Base-by-base conservation (phyloP, 2,329 filamentous ascomycete genomes). In the Botryosphaeria dothidea region DNA sequence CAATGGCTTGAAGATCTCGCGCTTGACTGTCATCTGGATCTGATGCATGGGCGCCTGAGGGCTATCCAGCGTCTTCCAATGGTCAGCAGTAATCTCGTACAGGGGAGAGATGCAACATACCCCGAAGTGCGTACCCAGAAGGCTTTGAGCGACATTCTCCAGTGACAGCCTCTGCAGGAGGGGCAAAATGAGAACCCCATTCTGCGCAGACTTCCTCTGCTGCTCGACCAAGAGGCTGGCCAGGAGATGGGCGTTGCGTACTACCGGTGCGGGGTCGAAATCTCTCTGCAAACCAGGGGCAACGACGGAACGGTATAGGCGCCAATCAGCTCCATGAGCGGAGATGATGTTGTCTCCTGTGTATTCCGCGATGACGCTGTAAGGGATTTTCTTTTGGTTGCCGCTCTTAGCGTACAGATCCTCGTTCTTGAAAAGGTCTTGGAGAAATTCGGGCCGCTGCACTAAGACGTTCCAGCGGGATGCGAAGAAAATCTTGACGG, bases 391-490 rank as follows among this genome's bases (percentile, higher is more conserved):
- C 61, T 73, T 67, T 13, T 75, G 70, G 51, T 72, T 75, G 1
- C 74, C 74, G 5, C 69, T 69, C 51, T 76, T 76, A 5, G 74
- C 71, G 46, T 71, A 75, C 0, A 68, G 64, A 9, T 74, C 72
- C 38, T 76, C 74, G 31, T 74, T 66, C 21, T 71, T 72, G 62
- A 77, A 72, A 5, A 77, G 71, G 49, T 83, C 78, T 3, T 76
- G 74, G 3, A 85, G 67, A 65, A 80, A 82, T 0, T 75, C 69
- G 1, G 82, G 82, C 4, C 76, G 77, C 52, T 78, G 79, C 0
- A 83, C 78, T 11, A 84, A 71, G 3, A 84, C 73, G 52, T 81
- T 83, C 83, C 83, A 84, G 45, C 76, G 77, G 0, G 79, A 81
- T 1, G 78, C 82, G 36, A 83, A 83, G 73, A 81, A 84, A 29